These are phyloP conservation scores for Umbellularia californica DNA, from an alignment of 164 flowering plant genomes.

Conservation along the genomic window DNA sequence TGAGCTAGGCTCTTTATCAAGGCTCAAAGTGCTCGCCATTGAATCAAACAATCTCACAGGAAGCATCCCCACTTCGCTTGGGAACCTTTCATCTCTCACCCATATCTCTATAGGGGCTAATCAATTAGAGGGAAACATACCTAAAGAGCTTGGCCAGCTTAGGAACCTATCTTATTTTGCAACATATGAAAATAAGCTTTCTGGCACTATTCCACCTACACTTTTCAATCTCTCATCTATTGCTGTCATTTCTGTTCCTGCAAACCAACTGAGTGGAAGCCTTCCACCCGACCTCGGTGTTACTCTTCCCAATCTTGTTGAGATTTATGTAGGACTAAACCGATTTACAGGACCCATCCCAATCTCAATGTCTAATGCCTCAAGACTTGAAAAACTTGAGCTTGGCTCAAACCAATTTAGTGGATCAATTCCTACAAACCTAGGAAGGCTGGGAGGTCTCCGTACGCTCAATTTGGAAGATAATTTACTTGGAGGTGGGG, in stretches of 20 bases:
- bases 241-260: background rate
- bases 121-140: background rate
- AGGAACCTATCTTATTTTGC: background rate
- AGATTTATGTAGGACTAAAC: constrained; percentile 24
- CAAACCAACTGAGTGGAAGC: constrained; percentile 23
- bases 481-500: background rate
- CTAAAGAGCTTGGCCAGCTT: background rate
- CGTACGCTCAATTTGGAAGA: rapidly evolving
- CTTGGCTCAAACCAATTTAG: constrained; percentile 26
- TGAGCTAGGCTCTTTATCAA: background rate
- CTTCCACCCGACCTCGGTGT: constrained; percentile 14
- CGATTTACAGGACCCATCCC: constrained; percentile 44
- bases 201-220: background rate
- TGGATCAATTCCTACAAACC: background rate
- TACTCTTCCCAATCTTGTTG: constrained; percentile 29
- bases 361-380: constrained; percentile 34
- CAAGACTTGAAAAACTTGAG: constrained; percentile 25
- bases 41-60: background rate
- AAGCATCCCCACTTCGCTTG: background rate
- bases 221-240: background rate
- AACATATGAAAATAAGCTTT: background rate
- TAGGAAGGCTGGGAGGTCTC: background rate
- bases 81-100: background rate
- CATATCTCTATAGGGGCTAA: background rate
- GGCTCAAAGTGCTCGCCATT: background rate